A percentile compares a stretch with the other conserved stretches of the same genome.
Conservation (phyloP, 225 moss, liverwort and hornwort species). For the Lunularia cruciata region DNA sequence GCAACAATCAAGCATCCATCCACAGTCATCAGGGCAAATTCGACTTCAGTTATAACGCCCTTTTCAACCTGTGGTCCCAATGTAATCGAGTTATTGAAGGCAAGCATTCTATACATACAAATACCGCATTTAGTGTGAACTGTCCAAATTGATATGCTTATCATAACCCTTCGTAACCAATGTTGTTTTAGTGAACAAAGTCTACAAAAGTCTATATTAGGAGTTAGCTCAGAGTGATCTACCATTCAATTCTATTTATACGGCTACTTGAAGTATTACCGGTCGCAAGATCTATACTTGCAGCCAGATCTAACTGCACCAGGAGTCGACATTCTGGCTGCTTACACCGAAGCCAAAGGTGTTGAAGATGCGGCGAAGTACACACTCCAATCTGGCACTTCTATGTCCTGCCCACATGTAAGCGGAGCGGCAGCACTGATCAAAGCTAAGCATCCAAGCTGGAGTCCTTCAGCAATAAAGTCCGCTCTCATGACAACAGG, state of each 20-base stretch:
- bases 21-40: not conserved
- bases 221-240: no score
- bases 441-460: constrained; percentile 19
- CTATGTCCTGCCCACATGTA: constrained; percentile 37
- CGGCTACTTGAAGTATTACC: no score
- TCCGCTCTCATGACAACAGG: constrained; percentile 32
- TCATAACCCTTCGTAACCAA: no score
- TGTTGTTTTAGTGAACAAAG: no score
- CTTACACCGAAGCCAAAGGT: not conserved
- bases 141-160: no score
- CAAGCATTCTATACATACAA: no score
- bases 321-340: constrained; percentile 27
- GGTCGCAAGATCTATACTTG: no score
- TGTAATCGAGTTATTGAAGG: no score
- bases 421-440: constrained; percentile 23
- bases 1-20: not conserved
- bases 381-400: constrained; percentile 26
- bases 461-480: constrained; percentile 29
- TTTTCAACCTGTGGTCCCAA: constrained; percentile 11
- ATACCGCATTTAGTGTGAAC: no score
- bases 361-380: not conserved
- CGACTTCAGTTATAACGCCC: not conserved
- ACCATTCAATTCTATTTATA: no score
- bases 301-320: constrained; percentile 31
- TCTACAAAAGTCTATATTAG: no score